A percentile compares a stretch with the other conserved stretches of the same genome.
phyloP scores from a whole-genome alignment of 2,329 filamentous ascomycete species.

The Ceratocystis huliohia region DNA sequence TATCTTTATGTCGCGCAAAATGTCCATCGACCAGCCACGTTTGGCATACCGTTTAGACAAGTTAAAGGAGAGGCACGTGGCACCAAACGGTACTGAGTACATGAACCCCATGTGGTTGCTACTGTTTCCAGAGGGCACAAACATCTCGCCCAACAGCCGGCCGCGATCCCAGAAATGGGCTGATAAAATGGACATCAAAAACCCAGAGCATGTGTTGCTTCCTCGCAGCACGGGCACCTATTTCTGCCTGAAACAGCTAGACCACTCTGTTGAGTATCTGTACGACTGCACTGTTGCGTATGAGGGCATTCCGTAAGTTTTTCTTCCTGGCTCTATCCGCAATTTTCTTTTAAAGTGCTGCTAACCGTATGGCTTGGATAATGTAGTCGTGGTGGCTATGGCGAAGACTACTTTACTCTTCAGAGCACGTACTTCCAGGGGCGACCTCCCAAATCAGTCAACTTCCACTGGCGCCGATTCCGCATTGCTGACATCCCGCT shows the following conservation, averaged over 20 bases:
- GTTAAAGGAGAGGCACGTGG: slow-evolving; percentile 46
- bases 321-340: background rate
- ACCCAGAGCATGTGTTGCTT: slow-evolving; percentile 61
- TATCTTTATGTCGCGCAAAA: slow-evolving; percentile 84
- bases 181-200: slow-evolving; percentile 57
- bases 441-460: slow-evolving; percentile 82
- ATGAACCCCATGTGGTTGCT: slow-evolving; percentile 80
- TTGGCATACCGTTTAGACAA: slow-evolving; percentile 61
- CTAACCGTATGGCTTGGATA: slow-evolving; percentile 12
- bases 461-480: slow-evolving; percentile 92
- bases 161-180: slow-evolving; percentile 63
- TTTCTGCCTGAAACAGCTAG: slow-evolving; percentile 66
- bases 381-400: slow-evolving; percentile 59
- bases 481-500: slow-evolving; percentile 68
- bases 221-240: slow-evolving; percentile 70
- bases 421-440: slow-evolving; percentile 80
- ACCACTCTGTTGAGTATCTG: slow-evolving; percentile 62
- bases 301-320: slow-evolving; percentile 75
- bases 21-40: slow-evolving; percentile 65
- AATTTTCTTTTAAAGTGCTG: background rate
- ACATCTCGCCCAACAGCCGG: slow-evolving; percentile 57
- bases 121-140: slow-evolving; percentile 80
- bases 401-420: slow-evolving; percentile 83
- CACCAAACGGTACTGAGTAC: slow-evolving; percentile 42
- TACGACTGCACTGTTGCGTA: slow-evolving; percentile 95